Evolutionary conservation across 306 rosid genomes (phyloP), one percentile per base, ranked within the genome.

Genomic region (Rubus idaeus): DNA sequence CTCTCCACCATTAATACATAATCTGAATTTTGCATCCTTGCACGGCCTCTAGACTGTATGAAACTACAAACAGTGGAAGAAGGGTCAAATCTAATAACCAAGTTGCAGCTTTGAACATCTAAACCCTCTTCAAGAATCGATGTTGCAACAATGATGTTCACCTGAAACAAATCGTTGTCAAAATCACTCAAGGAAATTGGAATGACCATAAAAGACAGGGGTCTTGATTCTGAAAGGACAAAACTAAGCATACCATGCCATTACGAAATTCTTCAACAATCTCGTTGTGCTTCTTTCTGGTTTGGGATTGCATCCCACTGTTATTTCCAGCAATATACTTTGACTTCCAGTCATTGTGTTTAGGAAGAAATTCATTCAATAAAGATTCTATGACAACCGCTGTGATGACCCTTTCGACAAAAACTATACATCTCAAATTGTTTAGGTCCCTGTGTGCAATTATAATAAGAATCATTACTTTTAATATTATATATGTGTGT

Each of bases 101-200:
- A 72, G 73, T 94, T 90, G 88, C 97, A 94, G 70, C 91, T 89
- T 79, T 91, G 95, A 58, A 94, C 92, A 77, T 94, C 98, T 75
- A 94, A 77, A 51, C 98, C 98, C 83, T 94, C 98, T 82, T 94
- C 97, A 53, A 94, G 97, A 83, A 91, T 94, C 65, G 98, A 91
- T 23, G 98, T 94, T 80, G 98, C 97, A 79, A 94, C 96, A 78
- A 94, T 86, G 76, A 94, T 68, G 76, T 94, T 94, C 44, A 89
- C 91, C 98, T 94, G 76, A 57, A 78, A 81, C 68, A 41, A 37
- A 37, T 6, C 49, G 55, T 68, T 75, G 45, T 70, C 75, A 35
- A 53, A 37, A 65, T 80, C 58, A 76, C 55, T 82, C 60, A 80
- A 9, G 53, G 70, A 16, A 23, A 52, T 62, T 68, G 50, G 45